A percentile compares a stretch with the other conserved stretches of the same genome.
phyloP scores from a whole-genome alignment of 306 rosid genomes.

The Cicer cuneatum region DNA sequence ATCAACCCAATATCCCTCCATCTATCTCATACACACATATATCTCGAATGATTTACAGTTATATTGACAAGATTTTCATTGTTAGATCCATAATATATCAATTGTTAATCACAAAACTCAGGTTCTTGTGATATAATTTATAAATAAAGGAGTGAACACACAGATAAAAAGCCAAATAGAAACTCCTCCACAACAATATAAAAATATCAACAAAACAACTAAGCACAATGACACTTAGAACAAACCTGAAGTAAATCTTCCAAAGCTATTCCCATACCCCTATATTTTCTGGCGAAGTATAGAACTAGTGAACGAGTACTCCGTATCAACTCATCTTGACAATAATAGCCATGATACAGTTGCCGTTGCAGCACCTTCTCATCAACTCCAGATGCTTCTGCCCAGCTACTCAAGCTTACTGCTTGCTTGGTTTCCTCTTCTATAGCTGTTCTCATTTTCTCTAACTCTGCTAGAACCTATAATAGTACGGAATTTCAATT shows the following conservation, averaged over 20 bases:
- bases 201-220: conserved; percentile 14
- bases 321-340: conserved; percentile 78
- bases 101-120: neutral
- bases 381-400: conserved; percentile 73
- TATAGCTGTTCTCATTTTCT: conserved; percentile 64
- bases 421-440: conserved; percentile 68
- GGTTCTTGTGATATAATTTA: conserved; percentile 28
- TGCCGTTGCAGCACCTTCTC: conserved; percentile 62
- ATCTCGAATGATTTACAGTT: conserved; percentile 17
- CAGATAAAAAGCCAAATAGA: conserved; percentile 15
- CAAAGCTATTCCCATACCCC: conserved; percentile 76
- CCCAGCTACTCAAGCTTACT: conserved; percentile 80
- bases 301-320: conserved; percentile 77
- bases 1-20: conserved; percentile 3
- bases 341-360: conserved; percentile 68
- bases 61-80: conserved; percentile 30
- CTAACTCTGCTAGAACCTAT: conserved; percentile 76
- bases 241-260: conserved; percentile 91
- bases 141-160: conserved; percentile 6
- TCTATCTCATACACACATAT: neutral
- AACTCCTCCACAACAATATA: conserved; percentile 8
- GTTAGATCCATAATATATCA: conserved; percentile 5
- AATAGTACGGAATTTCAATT: conserved; percentile 11
- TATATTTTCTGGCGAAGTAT: conserved; percentile 75
- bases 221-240: conserved; percentile 23